Conservation (phyloP, 495 filamentous ascomycete genomes). For the Aspergillus cavernicola region DNA sequence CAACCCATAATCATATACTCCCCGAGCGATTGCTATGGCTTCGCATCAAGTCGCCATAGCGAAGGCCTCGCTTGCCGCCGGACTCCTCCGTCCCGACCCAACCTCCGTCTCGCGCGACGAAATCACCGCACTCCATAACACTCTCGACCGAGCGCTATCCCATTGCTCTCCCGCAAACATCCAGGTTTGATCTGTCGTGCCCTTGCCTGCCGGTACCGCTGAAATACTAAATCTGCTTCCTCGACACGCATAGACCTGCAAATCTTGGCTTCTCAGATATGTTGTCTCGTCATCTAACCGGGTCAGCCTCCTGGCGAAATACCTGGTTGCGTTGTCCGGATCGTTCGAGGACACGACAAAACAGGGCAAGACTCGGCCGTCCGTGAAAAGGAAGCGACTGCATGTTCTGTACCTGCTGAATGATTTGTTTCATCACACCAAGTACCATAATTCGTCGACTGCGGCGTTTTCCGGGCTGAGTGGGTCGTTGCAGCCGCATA, state of each 20-base stretch:
- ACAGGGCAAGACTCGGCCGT: conserved; percentile 34
- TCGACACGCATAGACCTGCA: conserved; percentile 71
- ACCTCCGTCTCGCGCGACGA: conserved; percentile 64
- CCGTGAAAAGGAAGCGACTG: conserved; percentile 64
- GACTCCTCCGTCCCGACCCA: conserved; percentile 73
- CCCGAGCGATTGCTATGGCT: too few species aligned
- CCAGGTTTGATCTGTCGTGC: conserved; percentile 76
- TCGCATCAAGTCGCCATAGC: conserved; percentile 75
- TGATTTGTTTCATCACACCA: conserved; percentile 78
- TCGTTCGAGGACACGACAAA: conserved; percentile 41
- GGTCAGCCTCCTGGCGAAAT: conserved; percentile 67
- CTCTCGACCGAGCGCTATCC: conserved; percentile 62
- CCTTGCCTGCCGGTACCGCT: conserved; percentile 31
- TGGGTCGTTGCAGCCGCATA: conserved; percentile 54
- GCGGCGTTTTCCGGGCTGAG: conserved; percentile 51
- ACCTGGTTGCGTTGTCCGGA: conserved; percentile 62
- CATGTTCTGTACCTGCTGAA: conserved; percentile 80
- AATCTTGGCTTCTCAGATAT: conserved; percentile 75
- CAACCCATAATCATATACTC: too few species aligned
- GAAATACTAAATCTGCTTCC: conserved; percentile 48
- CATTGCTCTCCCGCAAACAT: conserved; percentile 81
- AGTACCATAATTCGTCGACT: conserved; percentile 49
- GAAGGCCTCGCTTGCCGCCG: conserved; percentile 74
- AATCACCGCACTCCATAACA: conserved; percentile 65
- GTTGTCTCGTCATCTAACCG: conserved; percentile 65